Evolutionary conservation across 2,329 filamentous ascomycete species (phyloP).

Genomic region (Colletotrichum sp.): DNA sequence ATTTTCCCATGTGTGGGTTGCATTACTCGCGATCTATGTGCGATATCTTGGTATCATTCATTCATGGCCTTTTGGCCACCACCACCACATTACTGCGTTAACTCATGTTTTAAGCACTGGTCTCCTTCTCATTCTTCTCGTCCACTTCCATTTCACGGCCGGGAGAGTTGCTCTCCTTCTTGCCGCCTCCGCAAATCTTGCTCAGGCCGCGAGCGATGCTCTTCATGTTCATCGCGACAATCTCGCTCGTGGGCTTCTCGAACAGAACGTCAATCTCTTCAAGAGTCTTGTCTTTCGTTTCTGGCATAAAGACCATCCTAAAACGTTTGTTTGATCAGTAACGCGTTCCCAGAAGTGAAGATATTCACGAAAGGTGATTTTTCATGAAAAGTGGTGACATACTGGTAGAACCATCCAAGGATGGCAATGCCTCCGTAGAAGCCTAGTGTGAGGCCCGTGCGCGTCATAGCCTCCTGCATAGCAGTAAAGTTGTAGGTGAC

Average conservation of each 20-base stretch:
- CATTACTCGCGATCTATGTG: not conserved
- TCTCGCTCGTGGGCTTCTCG: slow-evolving; percentile 63
- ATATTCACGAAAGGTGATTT: not conserved
- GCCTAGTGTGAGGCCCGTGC: slow-evolving; percentile 69
- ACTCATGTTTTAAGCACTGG: not conserved
- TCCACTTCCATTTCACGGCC: not conserved
- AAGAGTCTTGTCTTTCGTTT: slow-evolving; percentile 71
- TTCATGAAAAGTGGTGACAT: not conserved
- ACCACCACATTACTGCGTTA: not conserved
- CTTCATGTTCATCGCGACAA: slow-evolving; percentile 63
- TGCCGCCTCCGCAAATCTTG: not conserved
- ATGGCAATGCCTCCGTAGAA: slow-evolving; percentile 79
- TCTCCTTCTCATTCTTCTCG: not conserved
- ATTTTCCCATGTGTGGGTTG: rapidly evolving
- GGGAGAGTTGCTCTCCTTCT: not conserved
- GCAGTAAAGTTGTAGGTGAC: slow-evolving; percentile 77
- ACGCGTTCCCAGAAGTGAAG: not conserved
- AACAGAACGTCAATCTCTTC: slow-evolving; percentile 77
- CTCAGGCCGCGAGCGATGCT: not conserved
- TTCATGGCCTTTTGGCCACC: not conserved
- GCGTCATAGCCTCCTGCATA: slow-evolving; percentile 72
- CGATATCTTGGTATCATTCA: not conserved
- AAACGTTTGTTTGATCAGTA: too few species aligned
- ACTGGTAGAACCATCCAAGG: slow-evolving; percentile 72
- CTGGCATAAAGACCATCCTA: slow-evolving; percentile 72